phyloP scores from a whole-genome alignment of 805 yeast genomes.

The Komagataella kurtzmanii region DNA sequence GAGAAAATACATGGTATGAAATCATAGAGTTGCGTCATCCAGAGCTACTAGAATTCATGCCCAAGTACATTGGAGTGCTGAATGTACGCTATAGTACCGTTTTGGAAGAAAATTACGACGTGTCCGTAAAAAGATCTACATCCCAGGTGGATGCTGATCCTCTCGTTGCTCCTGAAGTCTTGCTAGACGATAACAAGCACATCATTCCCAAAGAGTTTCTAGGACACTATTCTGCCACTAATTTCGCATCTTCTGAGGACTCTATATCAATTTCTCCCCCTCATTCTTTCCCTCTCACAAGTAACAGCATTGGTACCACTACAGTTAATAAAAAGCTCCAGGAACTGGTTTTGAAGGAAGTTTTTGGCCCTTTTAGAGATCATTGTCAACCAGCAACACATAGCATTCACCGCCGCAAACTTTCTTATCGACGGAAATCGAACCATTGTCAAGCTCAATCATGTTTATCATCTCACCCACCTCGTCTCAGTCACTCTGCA shows the following conservation, averaged over 20 bases:
- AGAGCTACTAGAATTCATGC: slow-evolving; percentile 75
- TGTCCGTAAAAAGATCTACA: not conserved
- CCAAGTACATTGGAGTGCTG: slow-evolving; percentile 85
- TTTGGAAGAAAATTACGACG: slow-evolving; percentile 12
- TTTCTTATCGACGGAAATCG: not conserved
- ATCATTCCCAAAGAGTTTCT: slow-evolving; percentile 76
- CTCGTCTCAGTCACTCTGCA: not conserved
- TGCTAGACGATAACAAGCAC: slow-evolving; percentile 82
- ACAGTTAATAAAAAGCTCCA: slow-evolving; percentile 58
- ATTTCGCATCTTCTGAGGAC: not conserved
- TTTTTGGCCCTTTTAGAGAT: slow-evolving; percentile 39
- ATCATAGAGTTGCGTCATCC: slow-evolving; percentile 68
- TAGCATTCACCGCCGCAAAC: not conserved
- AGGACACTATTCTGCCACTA: slow-evolving; percentile 36
- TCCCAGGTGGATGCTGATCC: slow-evolving; percentile 15
- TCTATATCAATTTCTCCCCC: not conserved
- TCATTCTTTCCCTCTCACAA: slow-evolving; percentile 2
- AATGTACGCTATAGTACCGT: slow-evolving; percentile 66
- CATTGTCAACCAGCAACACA: slow-evolving; percentile 10
- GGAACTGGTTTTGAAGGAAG: slow-evolving; percentile 61
- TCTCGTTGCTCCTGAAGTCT: slow-evolving; percentile 51
- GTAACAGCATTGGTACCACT: slow-evolving; percentile 37
- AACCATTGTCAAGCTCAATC: not conserved
- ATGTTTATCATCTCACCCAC: not conserved
- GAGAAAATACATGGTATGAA: slow-evolving; percentile 90